These are phyloP conservation scores for Stevia rebaudiana DNA, from an alignment of 140 eudicot genomes.

Conservation along the genomic window DNA sequence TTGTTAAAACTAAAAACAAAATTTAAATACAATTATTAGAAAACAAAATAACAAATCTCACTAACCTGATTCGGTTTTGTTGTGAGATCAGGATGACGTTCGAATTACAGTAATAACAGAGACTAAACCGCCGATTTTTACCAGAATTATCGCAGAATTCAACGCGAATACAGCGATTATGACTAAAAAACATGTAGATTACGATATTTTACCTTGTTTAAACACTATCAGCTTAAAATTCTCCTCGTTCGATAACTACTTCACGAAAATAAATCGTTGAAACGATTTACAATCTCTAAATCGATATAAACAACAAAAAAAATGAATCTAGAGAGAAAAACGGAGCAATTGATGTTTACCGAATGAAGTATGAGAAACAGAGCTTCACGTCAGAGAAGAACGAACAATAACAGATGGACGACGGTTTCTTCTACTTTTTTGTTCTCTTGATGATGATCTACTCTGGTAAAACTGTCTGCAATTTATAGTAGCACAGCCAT, in stretches of 20 bases:
- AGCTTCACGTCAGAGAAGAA: not conserved
- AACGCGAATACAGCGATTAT: not conserved
- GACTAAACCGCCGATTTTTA: not conserved
- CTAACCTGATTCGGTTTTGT: not conserved
- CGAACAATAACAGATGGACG: not conserved
- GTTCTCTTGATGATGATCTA: not conserved
- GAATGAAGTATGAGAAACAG: not conserved
- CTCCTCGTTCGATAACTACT: too few relatives aligned
- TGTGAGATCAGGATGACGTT: not conserved
- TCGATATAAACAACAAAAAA: not conserved
- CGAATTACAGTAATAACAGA: not conserved
- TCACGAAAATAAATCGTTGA: not conserved
- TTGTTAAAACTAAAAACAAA: not conserved
- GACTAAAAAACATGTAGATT: not conserved
- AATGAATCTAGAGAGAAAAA: not conserved
- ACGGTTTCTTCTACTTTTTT: not conserved
- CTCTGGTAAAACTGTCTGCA: not conserved
- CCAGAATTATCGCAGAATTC: not conserved
- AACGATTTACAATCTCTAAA: not conserved
- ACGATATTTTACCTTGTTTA: not conserved
- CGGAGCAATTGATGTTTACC: not conserved
- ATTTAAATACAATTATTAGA: not conserved
- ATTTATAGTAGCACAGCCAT: slow-evolving; percentile 17
- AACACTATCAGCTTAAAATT: too few relatives aligned
- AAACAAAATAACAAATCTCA: not conserved